Evolutionary conservation across 2,329 filamentous ascomycete species (phyloP), one percentile per base, ranked within the genome.

Genomic region (Aspergillus sojae): DNA sequence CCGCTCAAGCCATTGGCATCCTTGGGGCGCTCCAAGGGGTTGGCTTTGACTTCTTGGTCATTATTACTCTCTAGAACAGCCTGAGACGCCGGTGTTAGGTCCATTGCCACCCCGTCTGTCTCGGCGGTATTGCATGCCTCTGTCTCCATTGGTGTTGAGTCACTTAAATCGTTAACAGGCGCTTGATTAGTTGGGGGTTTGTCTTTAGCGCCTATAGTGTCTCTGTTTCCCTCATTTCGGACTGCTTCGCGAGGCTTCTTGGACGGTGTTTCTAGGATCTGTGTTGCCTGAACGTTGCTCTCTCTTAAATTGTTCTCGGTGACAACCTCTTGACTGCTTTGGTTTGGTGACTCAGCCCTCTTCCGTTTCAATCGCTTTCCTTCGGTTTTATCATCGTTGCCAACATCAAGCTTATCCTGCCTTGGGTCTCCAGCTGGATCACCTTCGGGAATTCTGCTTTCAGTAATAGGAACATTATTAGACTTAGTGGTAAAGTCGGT

Each of bases 181-280:
- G 19, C 34, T 5, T 36, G n/a, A 7, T 55, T 11, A 2, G 32
- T 16, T 21, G 30, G 5, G 21, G 16, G 58, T n/a, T 34, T 30
- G 19, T 48, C 28, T 26, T 34, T 23, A 46, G 52, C 30, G 5
- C 5, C 28, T 52, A 28, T 12, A 5, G 32, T 19, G 21, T 30
- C 39, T 28, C 39, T 23, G 21, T 14, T 46, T n/a, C 26, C 14
- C 21, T 53, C 45, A 21, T 21, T 26, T 30, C n/a, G 30, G 10
- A 34, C 39, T 21, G 39, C 50, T 41, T 5, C 45, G 32, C 68
- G 69, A 16, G 61, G 50, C 46, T 61, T 58, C 36, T 72, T 72
- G 6, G 67, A 67, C 10, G 65, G 61, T 26, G 57, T 64, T 26
- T 55, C 52, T 12, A 21, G 21, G 21, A 11, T 11, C 34, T 55